phyloP scores from a whole-genome alignment of 495 filamentous ascomycete genomes.

The Xylaria curta region DNA sequence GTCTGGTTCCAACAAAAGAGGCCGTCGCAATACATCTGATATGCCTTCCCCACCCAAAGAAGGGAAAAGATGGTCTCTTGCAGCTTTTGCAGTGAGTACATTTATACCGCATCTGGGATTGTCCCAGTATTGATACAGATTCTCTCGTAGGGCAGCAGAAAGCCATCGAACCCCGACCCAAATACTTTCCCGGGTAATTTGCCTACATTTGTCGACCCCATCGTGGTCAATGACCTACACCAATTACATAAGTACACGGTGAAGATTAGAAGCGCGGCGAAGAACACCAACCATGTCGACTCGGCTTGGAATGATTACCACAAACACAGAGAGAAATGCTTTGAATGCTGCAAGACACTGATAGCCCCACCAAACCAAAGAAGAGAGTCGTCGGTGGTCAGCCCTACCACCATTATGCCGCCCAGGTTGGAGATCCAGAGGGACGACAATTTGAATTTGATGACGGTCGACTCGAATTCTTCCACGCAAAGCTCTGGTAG shows the following conservation, averaged over 20 bases:
- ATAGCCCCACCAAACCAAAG: constrained; percentile 10
- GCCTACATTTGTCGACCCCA: constrained; percentile 19
- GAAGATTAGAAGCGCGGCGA: constrained; percentile 36
- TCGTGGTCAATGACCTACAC: constrained; percentile 31
- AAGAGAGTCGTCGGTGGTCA: constrained; percentile 8
- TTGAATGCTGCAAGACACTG: constrained; percentile 35
- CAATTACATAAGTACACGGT: constrained; percentile 37
- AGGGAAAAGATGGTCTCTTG: constrained; percentile 22
- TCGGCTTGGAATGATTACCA: constrained; percentile 40
- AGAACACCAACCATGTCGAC: constrained; percentile 38
- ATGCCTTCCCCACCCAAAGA: constrained; percentile 5
- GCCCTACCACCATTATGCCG: constrained; percentile 19
- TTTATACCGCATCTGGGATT: not conserved
- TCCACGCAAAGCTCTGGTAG: constrained; percentile 17
- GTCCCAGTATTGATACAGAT: not conserved
- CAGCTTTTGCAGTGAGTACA: constrained; percentile 17
- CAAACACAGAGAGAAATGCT: constrained; percentile 36
- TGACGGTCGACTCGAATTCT: not conserved
- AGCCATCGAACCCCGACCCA: constrained; percentile 5
- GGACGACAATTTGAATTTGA: constrained; percentile 6
- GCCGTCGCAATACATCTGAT: constrained; percentile 22
- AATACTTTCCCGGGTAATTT: constrained; percentile 15
- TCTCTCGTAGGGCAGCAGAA: constrained; percentile 5
- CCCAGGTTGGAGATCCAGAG: constrained; percentile 6
- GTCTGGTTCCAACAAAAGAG: not conserved